Evolutionary conservation across 139 green algal genomes (phyloP).

Genomic region (Micractinium conductrix): DNA sequence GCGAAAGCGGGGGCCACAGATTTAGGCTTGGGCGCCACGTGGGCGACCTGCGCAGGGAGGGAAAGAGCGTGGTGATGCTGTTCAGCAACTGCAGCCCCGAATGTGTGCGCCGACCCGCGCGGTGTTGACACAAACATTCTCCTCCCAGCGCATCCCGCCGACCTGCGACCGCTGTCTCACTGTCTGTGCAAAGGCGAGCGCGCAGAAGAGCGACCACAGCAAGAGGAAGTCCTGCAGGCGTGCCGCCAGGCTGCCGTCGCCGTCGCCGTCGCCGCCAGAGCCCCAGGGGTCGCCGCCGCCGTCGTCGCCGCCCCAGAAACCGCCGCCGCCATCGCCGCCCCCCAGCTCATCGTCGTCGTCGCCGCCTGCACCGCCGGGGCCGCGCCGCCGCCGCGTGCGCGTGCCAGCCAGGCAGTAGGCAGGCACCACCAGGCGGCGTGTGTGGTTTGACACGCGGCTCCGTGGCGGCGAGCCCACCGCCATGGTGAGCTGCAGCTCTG

Average conservation of each 20-base stretch:
- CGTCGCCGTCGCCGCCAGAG: not conserved
- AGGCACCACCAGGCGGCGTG: constrained; percentile 10
- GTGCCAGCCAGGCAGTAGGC: not conserved
- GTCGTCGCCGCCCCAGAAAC: constrained; percentile 15
- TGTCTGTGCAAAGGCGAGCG: constrained; percentile 12
- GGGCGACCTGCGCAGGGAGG: too few species aligned
- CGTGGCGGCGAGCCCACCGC: not conserved
- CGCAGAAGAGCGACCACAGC: constrained; percentile 41
- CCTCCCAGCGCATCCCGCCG: too few species aligned
- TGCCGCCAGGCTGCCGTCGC: not conserved
- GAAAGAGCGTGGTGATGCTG: too few species aligned
- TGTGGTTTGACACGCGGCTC: constrained; percentile 5
- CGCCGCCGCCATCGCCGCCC: constrained; percentile 17
- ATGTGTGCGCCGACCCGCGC: too few species aligned
- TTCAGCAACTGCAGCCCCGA: too few species aligned
- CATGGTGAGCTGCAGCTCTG: too few species aligned
- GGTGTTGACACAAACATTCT: too few species aligned
- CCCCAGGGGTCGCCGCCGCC: constrained; percentile 20
- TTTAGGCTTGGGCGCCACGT: constrained; percentile 27
- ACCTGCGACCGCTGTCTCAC: too few species aligned
- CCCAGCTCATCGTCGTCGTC: constrained; percentile 8
- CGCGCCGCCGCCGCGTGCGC: constrained; percentile 1
- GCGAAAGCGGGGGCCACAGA: constrained; percentile 15
- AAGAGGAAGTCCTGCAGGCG: constrained; percentile 35
- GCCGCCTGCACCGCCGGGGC: not conserved